Base-by-base conservation (phyloP, 2,329 filamentous ascomycete species). In the Pseudogymnoascus sp. region DNA sequence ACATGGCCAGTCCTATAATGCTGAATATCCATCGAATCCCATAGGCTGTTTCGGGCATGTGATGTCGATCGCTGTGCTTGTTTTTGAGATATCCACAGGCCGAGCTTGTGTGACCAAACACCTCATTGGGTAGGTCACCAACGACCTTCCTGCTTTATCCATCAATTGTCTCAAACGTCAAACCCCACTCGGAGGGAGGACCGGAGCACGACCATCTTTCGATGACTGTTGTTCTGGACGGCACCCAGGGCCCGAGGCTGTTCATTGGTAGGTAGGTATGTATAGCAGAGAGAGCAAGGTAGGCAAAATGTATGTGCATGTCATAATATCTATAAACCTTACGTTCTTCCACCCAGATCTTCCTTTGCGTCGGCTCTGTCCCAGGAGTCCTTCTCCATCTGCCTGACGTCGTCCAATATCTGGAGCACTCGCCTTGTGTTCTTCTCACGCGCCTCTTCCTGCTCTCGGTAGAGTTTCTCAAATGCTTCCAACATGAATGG, bases 351-450 rank as follows among this genome's bases (percentile, higher is more conserved):
- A 1, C 86, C 86, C 64, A 86, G 72, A 73, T 91, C 87, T 73
- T 95, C 90, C 29, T 88, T 83, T 1, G 90, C 90, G 73, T 83
- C 88, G 37, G 77, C 74, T 64, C 85, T 78, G 74, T 93, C 83
- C 91, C 92, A 96, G 34, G 87, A 91, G 64, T 81, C 79, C 70
- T 79, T 79, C 77, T 96, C 93, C 54, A 96, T 74, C 39, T 68
- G 68, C 69, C 82, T 79, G 2, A 93, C 83, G 42, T 77, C 75
- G n/a, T 75, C 72, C 57, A 87, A 78, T 62, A 95, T 76, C 12
- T 79, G 77, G 67, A 75, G 74, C 36, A 89, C 84, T 64, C 80
- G 79, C 47, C 72, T 72, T 40, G 80, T 78, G 67, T 85, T 85
- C 65, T 75, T 75, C 60, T 68, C 68, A 71, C 81, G 83, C 23